Percentiles rank a stretch among this genome's conserved stretches.
Evolutionary conservation across 2,329 filamentous ascomycete genomes (phyloP).

Genomic region (Trichoderma afroharzianum): DNA sequence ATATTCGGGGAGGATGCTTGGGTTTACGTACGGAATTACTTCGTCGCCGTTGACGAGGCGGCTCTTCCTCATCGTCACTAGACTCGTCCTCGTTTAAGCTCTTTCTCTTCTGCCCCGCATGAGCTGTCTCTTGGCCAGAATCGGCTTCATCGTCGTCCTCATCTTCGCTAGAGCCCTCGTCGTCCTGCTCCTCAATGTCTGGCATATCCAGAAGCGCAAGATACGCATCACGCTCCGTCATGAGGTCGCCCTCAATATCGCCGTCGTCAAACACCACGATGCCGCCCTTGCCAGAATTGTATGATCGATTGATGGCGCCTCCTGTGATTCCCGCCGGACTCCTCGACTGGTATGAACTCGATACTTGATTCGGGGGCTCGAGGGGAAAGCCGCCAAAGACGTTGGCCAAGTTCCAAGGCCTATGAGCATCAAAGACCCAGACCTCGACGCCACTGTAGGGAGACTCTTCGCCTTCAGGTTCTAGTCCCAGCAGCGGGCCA

Average conservation of each 20-base stretch:
- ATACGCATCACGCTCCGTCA: conserved; percentile 74
- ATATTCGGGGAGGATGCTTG: not conserved
- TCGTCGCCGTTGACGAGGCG: conserved; percentile 74
- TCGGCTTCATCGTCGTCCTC: conserved; percentile 43
- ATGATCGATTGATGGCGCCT: conserved; percentile 68
- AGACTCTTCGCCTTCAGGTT: conserved; percentile 59
- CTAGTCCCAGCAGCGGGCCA: conserved; percentile 70
- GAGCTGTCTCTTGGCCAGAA: conserved; percentile 35
- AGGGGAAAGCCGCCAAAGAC: conserved; percentile 75
- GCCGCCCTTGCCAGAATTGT: conserved; percentile 76
- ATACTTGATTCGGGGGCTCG: conserved; percentile 47
- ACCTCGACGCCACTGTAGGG: conserved; percentile 83
- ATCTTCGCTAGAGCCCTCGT: conserved; percentile 55
- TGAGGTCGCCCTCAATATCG: conserved; percentile 82
- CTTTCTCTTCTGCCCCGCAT: conserved; percentile 68
- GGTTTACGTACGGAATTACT: conserved; percentile 73
- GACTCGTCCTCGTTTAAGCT: conserved; percentile 71
- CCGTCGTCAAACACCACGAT: conserved; percentile 95
- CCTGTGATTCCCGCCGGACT: conserved; percentile 65
- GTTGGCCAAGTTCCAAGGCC: conserved; percentile 93
- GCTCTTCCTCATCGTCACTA: conserved; percentile 69
- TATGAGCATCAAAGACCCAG: conserved; percentile 87
- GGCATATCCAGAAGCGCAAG: conserved; percentile 87
- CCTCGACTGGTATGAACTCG: conserved; percentile 46
- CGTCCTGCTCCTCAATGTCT: conserved; percentile 75